Evolutionary conservation across 2,329 filamentous ascomycete species (phyloP).

Genomic region (Colletotrichum gloeosporioides): DNA sequence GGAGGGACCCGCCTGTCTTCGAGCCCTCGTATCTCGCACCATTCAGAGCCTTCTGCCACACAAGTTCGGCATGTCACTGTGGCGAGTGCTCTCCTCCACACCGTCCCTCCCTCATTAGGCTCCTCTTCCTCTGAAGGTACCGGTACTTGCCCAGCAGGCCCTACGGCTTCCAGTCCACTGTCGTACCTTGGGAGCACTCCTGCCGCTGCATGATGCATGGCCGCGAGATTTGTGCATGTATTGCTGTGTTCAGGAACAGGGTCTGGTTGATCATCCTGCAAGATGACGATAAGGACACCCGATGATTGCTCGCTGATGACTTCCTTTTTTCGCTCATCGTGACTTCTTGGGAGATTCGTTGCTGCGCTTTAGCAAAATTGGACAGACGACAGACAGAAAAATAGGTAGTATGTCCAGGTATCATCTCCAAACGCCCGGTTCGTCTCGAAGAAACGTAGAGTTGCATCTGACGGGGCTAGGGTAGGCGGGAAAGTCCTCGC

Average conservation of each 20-base stretch:
- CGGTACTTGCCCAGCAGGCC: slow-evolving; percentile 3
- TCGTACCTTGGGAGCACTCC: neutral
- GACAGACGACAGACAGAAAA: neutral
- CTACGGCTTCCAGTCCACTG: slow-evolving; percentile 9
- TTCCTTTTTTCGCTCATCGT: neutral
- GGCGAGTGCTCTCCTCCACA: neutral
- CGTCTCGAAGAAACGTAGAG: neutral
- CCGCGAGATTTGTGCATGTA: neutral
- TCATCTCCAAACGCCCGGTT: neutral
- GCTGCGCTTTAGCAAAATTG: neutral
- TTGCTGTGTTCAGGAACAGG: neutral
- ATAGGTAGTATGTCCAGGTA: neutral
- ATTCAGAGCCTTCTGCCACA: neutral
- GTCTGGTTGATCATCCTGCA: neutral
- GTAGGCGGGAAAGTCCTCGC: neutral
- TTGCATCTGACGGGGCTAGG: neutral
- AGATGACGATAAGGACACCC: neutral
- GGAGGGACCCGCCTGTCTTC: neutral
- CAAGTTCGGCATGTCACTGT: neutral
- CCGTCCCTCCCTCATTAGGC: neutral
- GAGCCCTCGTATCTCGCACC: slow-evolving; percentile 7
- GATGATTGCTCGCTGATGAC: neutral
- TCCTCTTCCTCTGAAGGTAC: neutral
- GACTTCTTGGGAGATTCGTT: neutral
- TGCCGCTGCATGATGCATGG: slow-evolving; percentile 16